Evolutionary conservation across 2,329 filamentous ascomycete species (phyloP).

Genomic region (Rhexocercosporidium sp.): DNA sequence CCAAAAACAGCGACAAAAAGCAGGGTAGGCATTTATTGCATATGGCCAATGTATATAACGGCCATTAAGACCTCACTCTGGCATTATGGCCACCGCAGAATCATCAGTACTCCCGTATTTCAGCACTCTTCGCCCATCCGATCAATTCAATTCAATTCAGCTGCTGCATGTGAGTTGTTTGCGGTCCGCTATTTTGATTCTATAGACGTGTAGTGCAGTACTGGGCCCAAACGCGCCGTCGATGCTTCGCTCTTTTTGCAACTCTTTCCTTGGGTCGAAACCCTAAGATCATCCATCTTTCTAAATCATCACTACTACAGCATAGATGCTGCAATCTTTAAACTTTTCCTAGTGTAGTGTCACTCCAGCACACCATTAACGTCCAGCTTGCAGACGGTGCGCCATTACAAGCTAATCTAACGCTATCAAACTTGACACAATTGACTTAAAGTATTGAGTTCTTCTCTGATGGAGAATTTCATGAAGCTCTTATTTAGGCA

Average conservation of each 20-base stretch:
- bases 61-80: neutral
- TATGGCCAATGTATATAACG: neutral
- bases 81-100: slow-evolving; percentile 1
- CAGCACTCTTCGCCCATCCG: neutral
- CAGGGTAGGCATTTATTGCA: neutral
- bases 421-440: neutral
- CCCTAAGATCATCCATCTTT: neutral
- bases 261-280: neutral
- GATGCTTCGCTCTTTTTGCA: neutral
- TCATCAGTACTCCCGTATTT: neutral
- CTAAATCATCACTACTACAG: neutral
- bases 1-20: neutral
- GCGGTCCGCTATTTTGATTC: too few relatives aligned
- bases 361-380: neutral
- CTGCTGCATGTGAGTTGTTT: too few relatives aligned
- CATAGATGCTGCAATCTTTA: neutral
- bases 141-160: neutral
- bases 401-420: neutral
- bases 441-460: neutral
- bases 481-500: too few relatives aligned
- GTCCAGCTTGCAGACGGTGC: neutral
- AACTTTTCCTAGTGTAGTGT: neutral
- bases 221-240: neutral
- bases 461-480: neutral
- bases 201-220: too few relatives aligned